These are phyloP conservation scores for Xylona heveae DNA, from an alignment of 495 filamentous ascomycete species.

Conservation along the genomic window DNA sequence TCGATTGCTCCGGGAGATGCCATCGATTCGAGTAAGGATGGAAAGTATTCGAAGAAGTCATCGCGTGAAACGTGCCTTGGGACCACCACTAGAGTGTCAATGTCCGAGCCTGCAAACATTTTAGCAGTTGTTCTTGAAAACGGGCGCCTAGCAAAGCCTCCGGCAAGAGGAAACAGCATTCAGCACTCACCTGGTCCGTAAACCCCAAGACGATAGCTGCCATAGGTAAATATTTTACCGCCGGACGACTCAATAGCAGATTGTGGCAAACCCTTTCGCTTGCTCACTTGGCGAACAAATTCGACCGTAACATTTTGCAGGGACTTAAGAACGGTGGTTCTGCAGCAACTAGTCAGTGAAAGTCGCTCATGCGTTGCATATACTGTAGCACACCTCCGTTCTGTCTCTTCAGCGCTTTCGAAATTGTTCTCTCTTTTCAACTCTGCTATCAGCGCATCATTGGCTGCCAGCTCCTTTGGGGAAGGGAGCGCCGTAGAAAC, in stretches of 20 bases:
- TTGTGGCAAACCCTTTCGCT: conserved; percentile 53
- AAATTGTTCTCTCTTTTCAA: conserved; percentile 80
- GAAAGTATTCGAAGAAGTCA: conserved; percentile 83
- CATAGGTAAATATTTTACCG: conserved; percentile 84
- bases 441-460: conserved; percentile 59
- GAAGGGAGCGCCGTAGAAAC: conserved; percentile 62
- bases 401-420: conserved; percentile 57
- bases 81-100: conserved; percentile 82
- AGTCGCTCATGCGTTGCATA: not conserved
- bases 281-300: conserved; percentile 62
- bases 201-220: conserved; percentile 82
- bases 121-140: not conserved
- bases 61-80: conserved; percentile 70
- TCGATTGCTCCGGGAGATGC: conserved; percentile 54
- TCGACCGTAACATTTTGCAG: conserved; percentile 62
- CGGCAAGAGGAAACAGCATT: not conserved
- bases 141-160: not conserved
- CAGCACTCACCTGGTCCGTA: conserved; percentile 53
- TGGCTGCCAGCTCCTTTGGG: conserved; percentile 46
- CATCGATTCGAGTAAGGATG: conserved; percentile 49
- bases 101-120: conserved; percentile 52
- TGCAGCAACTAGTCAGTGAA: not conserved
- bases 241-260: conserved; percentile 59
- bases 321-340: conserved; percentile 30
- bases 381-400: conserved; percentile 37